A percentile compares a stretch with the other conserved stretches of the same genome.
These are phyloP conservation scores for Curvularia eragrostidis DNA, from an alignment of 2,329 filamentous ascomycete genomes.

Conservation along the genomic window DNA sequence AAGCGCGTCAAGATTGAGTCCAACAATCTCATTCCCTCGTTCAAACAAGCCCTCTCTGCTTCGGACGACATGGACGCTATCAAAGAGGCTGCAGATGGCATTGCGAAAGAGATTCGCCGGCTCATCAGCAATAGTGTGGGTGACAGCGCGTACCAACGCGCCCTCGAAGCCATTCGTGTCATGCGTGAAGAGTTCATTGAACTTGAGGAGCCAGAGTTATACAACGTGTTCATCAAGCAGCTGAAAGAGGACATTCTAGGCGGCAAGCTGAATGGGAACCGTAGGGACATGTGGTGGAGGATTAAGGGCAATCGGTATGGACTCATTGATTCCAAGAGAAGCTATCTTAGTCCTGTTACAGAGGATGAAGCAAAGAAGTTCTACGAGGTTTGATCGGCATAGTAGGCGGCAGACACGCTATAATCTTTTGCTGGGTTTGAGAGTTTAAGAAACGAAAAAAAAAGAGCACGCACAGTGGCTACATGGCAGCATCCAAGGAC, in stretches of 20 bases:
- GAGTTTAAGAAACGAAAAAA: neutral
- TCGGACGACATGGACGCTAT: conserved; percentile 68
- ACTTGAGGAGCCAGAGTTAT: conserved; percentile 76
- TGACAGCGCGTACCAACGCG: conserved; percentile 74
- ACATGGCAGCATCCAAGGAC: neutral
- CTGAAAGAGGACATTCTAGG: conserved; percentile 76
- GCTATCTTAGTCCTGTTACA: conserved; percentile 69
- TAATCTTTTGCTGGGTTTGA: neutral
- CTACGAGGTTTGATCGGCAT: conserved; percentile 29
- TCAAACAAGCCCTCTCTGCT: conserved; percentile 76
- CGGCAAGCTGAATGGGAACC: conserved; percentile 75
- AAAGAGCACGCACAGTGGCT: neutral
- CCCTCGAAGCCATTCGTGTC: conserved; percentile 75
- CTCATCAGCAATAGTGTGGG: conserved; percentile 77
- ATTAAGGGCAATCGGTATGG: conserved; percentile 72
- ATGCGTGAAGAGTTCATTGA: conserved; percentile 79
- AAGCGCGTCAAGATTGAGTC: conserved; percentile 64
- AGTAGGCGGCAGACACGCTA: neutral
- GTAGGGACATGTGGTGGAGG: conserved; percentile 82
- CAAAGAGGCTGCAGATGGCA: conserved; percentile 73
- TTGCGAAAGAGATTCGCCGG: conserved; percentile 72
- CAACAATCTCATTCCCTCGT: conserved; percentile 85
- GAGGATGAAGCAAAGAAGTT: conserved; percentile 69
- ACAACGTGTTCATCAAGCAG: conserved; percentile 73
- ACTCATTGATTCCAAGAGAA: conserved; percentile 70